A percentile compares a stretch with the other conserved stretches of the same genome.
Conservation (phyloP, 768 basidiomycete species). For the Mycena albidolilacea region DNA sequence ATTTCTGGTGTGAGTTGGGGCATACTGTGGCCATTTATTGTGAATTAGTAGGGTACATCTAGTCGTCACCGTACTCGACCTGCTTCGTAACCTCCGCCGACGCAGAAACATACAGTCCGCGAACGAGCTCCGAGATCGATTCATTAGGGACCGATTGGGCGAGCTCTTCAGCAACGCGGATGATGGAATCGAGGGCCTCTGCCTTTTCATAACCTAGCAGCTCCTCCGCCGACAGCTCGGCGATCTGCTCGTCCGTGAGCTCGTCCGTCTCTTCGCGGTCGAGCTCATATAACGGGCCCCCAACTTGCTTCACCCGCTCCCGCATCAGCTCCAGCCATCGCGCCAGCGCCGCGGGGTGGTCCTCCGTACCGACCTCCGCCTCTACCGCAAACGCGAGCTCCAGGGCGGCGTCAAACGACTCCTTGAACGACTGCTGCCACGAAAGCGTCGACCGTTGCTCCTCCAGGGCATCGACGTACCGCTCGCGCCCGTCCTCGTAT, state of each 20-base stretch:
- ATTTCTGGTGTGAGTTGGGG: not conserved
- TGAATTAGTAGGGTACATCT: slow-evolving; percentile 3
- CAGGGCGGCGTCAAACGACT: slow-evolving; percentile 31
- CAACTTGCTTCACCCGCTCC: not conserved
- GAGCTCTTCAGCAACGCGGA: slow-evolving; percentile 22
- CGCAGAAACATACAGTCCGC: slow-evolving; percentile 31
- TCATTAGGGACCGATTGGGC: slow-evolving; percentile 16
- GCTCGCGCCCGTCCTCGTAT: slow-evolving; percentile 16
- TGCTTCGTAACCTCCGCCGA: slow-evolving; percentile 29
- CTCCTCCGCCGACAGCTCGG: slow-evolving; percentile 14
- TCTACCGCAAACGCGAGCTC: slow-evolving; percentile 18
- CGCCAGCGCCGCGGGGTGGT: slow-evolving; percentile 6
- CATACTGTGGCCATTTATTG: not conserved
- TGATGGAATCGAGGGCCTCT: slow-evolving; percentile 21
- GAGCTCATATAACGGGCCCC: slow-evolving; percentile 3
- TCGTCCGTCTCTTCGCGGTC: not conserved
- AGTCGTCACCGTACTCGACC: slow-evolving; percentile 14
- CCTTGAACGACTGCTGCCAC: slow-evolving; percentile 34
- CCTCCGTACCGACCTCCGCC: slow-evolving; percentile 10
- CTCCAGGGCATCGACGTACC: slow-evolving; percentile 25
- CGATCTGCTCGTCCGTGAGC: slow-evolving; percentile 19
- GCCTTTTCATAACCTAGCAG: slow-evolving; percentile 20
- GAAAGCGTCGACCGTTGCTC: slow-evolving; percentile 8
- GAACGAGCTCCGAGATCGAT: slow-evolving; percentile 31
- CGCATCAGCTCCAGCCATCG: slow-evolving; percentile 30